These are phyloP conservation scores for Diaporthe sp. DNA, from an alignment of 2,329 filamentous ascomycete genomes.

Conservation along the genomic window DNA sequence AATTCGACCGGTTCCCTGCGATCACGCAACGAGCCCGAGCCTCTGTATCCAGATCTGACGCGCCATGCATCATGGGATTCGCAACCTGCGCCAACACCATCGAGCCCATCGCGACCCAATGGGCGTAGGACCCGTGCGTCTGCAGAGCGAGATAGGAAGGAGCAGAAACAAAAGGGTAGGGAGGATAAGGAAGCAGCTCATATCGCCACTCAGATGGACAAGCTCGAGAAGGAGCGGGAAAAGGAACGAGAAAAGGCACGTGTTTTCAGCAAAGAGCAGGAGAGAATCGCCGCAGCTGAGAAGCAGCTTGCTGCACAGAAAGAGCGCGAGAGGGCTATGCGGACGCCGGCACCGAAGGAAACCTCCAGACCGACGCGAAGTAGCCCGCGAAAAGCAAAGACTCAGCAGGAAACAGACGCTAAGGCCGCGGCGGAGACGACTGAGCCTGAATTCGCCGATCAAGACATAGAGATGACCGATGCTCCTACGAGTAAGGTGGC, in stretches of 20 bases:
- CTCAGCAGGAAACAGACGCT: conserved; percentile 45
- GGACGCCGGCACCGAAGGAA: conserved; percentile 53
- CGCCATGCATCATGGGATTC: conserved; percentile 51
- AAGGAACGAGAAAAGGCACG: conserved; percentile 79
- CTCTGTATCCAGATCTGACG: conserved; percentile 62
- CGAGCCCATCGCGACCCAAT: conserved; percentile 60
- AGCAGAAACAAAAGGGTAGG: conserved; percentile 75
- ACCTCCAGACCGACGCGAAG: conserved; percentile 60
- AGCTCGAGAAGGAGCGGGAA: conserved; percentile 76
- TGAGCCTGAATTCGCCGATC: conserved; percentile 53
- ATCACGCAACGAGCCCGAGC: conserved; percentile 49
- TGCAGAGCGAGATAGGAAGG: conserved; percentile 69
- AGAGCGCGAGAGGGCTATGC: conserved; percentile 59
- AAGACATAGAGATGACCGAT: conserved; percentile 70
- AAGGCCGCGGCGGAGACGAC: conserved; percentile 50
- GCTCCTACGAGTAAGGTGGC: conserved; percentile 66
- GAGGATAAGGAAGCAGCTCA: conserved; percentile 72
- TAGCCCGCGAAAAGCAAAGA: conserved; percentile 66
- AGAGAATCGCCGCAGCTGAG: conserved; percentile 65
- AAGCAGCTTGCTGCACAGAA: conserved; percentile 66
- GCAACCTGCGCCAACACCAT: conserved; percentile 49
- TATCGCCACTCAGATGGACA: conserved; percentile 71
- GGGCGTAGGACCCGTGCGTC: conserved; percentile 69
- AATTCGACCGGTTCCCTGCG: conserved; percentile 64
- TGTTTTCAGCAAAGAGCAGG: conserved; percentile 70